Evolutionary conservation across 2,329 filamentous ascomycete species (phyloP), one percentile per base, ranked within the genome.

Genomic region (Capronia americana): DNA sequence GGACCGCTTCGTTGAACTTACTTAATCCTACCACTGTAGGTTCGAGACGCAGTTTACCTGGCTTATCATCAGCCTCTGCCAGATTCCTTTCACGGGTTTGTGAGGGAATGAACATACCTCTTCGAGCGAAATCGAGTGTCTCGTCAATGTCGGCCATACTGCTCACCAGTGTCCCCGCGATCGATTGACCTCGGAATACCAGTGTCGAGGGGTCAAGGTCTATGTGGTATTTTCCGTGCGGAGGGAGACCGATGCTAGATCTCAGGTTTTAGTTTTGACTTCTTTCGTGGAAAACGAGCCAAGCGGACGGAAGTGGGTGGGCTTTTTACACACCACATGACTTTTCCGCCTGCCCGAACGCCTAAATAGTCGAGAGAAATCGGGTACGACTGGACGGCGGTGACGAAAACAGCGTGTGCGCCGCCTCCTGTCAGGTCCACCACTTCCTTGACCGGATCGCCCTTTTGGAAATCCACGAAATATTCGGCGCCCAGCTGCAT

Each of bases 401-500:
- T 79, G 20, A 80, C 77, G 51, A 80, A 78, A 4, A 80, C 78
- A 1, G 76, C 82, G 65, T 85, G 82, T 4, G 78, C 82, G 14
- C 82, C 83, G 1, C 82, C 81, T 62, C 80, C 82, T 2, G 68
- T 70, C 14, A 82, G 74, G 56, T 82, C 75, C 61, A 82, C 77
- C 2, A 86, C 80, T 32, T 79, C 79, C 1, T 75, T 76, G 0
- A 77, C 71, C 4, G 75, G 65, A 62, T 76, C 14, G 34, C 75
- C 50, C 56, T 81, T 76, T 46, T 78, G 79, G 74, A 86, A 86
- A 73, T 87, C 85, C 14, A 87, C 77, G 72, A 86, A 87, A 1
- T 78, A 79, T 63, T 86, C 85, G 0, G 85, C 84, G 2, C 85
- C 85, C 72, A 85, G 80, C 56, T 79, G 75, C 56, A 82, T 61